Base-by-base conservation (phyloP, 495 filamentous ascomycete genomes). In the Neurospora sp. region DNA sequence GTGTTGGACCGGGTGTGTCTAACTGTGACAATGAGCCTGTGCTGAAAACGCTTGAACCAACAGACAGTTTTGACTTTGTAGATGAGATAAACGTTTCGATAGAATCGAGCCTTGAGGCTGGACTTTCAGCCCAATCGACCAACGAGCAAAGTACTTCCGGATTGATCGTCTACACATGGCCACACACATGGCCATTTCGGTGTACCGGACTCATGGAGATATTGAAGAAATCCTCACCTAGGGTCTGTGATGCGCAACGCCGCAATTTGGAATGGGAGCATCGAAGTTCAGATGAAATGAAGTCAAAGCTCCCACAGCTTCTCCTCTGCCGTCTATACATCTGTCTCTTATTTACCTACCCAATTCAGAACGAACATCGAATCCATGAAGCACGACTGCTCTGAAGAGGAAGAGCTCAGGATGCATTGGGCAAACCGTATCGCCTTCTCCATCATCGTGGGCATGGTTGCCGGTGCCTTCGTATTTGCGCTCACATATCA, bases 381-480 rank as follows among this genome's bases (percentile, higher is more conserved):
- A 9, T 19, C 24, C 54, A 7, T 62, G 24, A 34, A 66, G 28
- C 21, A 31, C 24, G 2, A 8, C 54, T 62, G 21, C 54, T 28
- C 54, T 3, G 24, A 62, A 62, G 54, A 28, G 24, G 13, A 4
- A 28, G 24, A 62, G 5, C 13, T 17, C 54, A 62, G 3, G 21
- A 66, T 66, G 54, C 54, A 66, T 66, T 66, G 54, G 54, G 36
- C 69, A 17, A 71, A 42, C 62, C 54, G 73, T 15, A 45, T 71
- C 5, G 39, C 74, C 15, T 75, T 72, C 39, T 73, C 74, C 9
- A 9, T 77, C 31, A 74, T 72, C 5, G 48, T 75, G 9, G 76
- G 74, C 59, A 36, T 73, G 15, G 36, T 72, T 0, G 71, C 71
- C 11, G 73, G 74, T 7, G 74, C 70, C 21, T 24, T 77, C 21